These are phyloP conservation scores for Pelargonium hybrid DNA, from an alignment of 441 rosid genomes.

Conservation along the genomic window DNA sequence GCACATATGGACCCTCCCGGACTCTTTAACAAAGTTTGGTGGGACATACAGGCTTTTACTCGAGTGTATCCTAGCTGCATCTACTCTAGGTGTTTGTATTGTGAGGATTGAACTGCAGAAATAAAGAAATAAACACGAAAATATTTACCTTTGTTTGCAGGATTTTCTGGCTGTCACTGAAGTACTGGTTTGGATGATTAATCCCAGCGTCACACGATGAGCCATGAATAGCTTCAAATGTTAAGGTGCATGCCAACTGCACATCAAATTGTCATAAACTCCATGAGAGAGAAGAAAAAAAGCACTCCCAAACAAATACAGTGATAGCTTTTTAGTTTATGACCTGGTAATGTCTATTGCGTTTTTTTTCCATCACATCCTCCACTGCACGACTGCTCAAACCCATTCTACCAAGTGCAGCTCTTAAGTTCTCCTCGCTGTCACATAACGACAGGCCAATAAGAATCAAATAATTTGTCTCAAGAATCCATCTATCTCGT, in stretches of 20 bases:
- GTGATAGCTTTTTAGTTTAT: not conserved
- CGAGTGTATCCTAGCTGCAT: not conserved
- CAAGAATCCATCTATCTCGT: not conserved
- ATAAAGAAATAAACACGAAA: not conserved
- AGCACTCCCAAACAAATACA: slow-evolving; percentile 20
- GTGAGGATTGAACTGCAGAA: not conserved
- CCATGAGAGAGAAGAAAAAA: not conserved
- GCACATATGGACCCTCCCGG: not conserved
- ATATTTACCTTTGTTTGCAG: not conserved
- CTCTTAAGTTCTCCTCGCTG: slow-evolving; percentile 80
- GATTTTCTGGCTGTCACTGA: not conserved
- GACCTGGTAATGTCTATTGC: slow-evolving; percentile 27
- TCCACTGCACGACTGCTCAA: slow-evolving; percentile 50
- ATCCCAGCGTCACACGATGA: slow-evolving; percentile 68
- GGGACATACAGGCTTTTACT: not conserved
- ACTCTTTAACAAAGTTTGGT: not conserved
- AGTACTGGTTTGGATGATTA: slow-evolving; percentile 84
- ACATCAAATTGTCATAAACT: slow-evolving; percentile 7
- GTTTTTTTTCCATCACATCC: slow-evolving; percentile 71
- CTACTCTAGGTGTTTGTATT: not conserved
- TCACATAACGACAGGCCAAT: slow-evolving; percentile 13
- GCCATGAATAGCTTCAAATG: slow-evolving; percentile 75
- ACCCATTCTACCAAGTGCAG: slow-evolving; percentile 79
- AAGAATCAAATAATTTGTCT: slow-evolving; percentile 6
- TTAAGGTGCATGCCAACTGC: slow-evolving; percentile 90